phyloP scores from a whole-genome alignment of 345 rosid species.

The Crucihimalaya himalaica region DNA sequence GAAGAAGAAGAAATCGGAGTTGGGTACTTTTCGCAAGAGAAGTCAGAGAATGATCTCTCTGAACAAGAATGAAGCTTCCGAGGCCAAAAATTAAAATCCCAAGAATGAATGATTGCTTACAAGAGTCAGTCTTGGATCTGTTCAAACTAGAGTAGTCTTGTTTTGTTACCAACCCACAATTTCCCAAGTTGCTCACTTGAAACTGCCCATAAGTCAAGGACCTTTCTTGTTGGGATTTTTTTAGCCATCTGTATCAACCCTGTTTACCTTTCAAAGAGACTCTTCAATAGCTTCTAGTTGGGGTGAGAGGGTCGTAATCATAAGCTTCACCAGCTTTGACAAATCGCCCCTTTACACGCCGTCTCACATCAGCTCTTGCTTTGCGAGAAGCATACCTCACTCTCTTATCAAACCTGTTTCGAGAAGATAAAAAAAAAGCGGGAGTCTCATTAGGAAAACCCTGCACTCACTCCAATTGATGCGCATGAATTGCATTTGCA shows the following conservation, averaged over 20 bases:
- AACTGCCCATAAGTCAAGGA: conserved; percentile 29
- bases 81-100: conserved; percentile 22
- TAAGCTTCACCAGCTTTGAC: conserved; percentile 96
- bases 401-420: conserved; percentile 80
- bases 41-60: conserved; percentile 15
- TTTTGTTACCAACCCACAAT: conserved; percentile 25
- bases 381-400: conserved; percentile 97
- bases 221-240: conserved; percentile 11
- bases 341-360: conserved; percentile 93
- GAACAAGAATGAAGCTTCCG: conserved; percentile 31
- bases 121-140: conserved; percentile 23
- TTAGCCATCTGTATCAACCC: conserved; percentile 11
- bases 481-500: background rate
- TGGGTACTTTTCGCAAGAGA: background rate
- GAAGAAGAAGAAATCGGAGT: conserved; percentile 23
- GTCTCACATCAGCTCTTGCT: conserved; percentile 98
- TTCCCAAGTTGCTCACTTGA: conserved; percentile 30
- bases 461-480: background rate
- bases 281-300: conserved; percentile 80
- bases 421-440: background rate
- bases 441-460: background rate
- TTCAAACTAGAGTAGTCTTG: conserved; percentile 28
- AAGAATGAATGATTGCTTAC: conserved; percentile 33
- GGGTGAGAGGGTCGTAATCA: conserved; percentile 86
- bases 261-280: conserved; percentile 16